Evolutionary conservation across 139 green algal genomes (phyloP).

Genomic region (Chlorella sp.): DNA sequence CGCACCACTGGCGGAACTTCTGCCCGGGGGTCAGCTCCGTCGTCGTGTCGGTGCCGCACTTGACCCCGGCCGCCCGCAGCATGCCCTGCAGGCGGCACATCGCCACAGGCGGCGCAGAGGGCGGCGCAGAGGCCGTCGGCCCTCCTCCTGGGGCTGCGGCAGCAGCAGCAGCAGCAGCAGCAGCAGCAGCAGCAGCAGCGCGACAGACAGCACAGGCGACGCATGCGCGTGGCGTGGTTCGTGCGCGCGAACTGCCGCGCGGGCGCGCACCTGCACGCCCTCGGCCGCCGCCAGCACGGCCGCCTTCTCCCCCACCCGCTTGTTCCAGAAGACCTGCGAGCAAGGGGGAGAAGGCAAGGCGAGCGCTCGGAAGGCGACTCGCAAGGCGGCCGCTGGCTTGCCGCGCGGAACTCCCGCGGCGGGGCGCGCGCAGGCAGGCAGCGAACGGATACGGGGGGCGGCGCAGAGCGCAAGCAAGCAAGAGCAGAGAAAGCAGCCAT

Average conservation of each 20-base stretch:
- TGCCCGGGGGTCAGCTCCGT: conserved; percentile 63
- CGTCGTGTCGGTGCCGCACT: conserved; percentile 47
- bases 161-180: background rate
- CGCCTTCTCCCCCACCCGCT: conserved; percentile 46
- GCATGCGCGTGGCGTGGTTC: background rate
- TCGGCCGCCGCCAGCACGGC: conserved; percentile 43
- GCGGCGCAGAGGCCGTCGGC: background rate
- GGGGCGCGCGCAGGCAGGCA: background rate
- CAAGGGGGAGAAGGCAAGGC: background rate
- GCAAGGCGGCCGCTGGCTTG: no score
- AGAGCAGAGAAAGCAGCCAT: background rate
- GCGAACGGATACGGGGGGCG: background rate
- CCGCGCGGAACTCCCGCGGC: background rate
- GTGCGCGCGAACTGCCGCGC: background rate
- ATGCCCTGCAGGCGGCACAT: background rate
- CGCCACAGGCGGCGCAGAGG: background rate
- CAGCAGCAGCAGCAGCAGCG: background rate
- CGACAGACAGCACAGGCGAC: background rate
- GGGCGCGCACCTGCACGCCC: background rate
- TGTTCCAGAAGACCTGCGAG: conserved; percentile 62
- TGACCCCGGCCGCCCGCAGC: conserved; percentile 44
- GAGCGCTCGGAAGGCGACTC: no score
- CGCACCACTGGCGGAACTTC: conserved; percentile 66
- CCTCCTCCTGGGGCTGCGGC: background rate
- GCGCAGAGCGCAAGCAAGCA: background rate